Conservation (phyloP, 2,329 filamentous ascomycete genomes). For the Pestalotiopsis sp. region DNA sequence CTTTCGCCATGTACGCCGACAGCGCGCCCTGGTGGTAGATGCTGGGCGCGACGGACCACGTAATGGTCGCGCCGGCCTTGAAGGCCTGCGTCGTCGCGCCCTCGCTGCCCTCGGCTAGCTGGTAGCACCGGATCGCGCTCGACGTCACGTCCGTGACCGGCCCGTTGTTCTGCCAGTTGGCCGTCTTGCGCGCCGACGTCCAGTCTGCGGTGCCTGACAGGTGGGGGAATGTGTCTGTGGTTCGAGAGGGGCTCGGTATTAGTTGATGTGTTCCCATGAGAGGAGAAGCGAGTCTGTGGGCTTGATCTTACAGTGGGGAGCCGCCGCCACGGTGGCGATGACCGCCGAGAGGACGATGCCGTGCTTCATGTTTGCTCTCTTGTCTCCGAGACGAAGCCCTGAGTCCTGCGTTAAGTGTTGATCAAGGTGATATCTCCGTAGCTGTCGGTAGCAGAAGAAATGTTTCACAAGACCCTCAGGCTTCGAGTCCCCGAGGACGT, state of each 20-base stretch:
- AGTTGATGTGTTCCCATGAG: too few species aligned
- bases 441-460: too few species aligned
- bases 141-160: constrained; percentile 51
- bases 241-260: too few species aligned
- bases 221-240: constrained; percentile 33
- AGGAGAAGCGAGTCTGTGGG: too few species aligned
- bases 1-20: constrained; percentile 44
- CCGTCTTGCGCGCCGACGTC: constrained; percentile 41
- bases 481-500: too few species aligned
- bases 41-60: constrained; percentile 40
- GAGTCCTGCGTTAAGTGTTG: not conserved
- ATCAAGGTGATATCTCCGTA: not conserved
- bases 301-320: constrained; percentile 11
- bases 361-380: not conserved
- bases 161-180: constrained; percentile 46
- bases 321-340: not conserved
- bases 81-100: constrained; percentile 38
- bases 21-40: constrained; percentile 44
- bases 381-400: not conserved
- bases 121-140: constrained; percentile 53
- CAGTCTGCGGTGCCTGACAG: constrained; percentile 30
- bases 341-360: not conserved
- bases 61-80: constrained; percentile 41
- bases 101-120: constrained; percentile 41
- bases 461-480: too few species aligned